Evolutionary conservation across 2,329 filamentous ascomycete genomes (phyloP), one percentile per base, ranked within the genome.

Genomic region (Coniochaeta sp.): DNA sequence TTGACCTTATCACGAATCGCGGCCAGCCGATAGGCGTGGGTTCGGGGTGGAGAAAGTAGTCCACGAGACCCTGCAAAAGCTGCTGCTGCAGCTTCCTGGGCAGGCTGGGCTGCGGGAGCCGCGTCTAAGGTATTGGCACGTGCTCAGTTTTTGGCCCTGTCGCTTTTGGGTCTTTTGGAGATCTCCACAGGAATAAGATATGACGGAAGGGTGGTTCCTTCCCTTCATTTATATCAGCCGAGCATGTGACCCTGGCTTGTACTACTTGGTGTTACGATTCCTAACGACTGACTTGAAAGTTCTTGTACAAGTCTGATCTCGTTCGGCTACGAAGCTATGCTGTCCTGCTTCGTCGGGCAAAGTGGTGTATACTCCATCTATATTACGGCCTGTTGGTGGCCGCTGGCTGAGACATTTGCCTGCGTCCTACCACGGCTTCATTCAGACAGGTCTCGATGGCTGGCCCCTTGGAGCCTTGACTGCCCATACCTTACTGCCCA

Each of bases 61-160:
- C 19, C 65, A 64, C 65, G 67, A 66, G 67, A 67, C 66, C 66
- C 63, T 62, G 60, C 65, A 64, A 63, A 65, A 64, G 63, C 64
- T 67, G 63, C 59, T 38, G 34, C 11, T 40, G 38, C 17, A 31
- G 28, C 28, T 31, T 31, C 28, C 9, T 31, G 28, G n/a, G n/a
- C n/a, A n/a, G n/a, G n/a, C n/a, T n/a, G n/a, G n/a, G 11, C 17
- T 40, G 50, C 31, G 43, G 31, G 50, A 57, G 61, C 44, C 24
- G 60, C 36, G 57, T 40, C 52, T 55, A 36, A 36, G 34, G 34
- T 36, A 54, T 50, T 59, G 4, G 64, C 64, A 66, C 64, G 64
- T 66, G 64, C 63, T 61, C 38, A 57, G 22, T 38, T 38, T 55
- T 22, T n/a, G n/a, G 47, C 9, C 47, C 6, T 57, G 28, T n/a